Conservation (phyloP, 2,329 filamentous ascomycete species). For the Spiromastix sp. region DNA sequence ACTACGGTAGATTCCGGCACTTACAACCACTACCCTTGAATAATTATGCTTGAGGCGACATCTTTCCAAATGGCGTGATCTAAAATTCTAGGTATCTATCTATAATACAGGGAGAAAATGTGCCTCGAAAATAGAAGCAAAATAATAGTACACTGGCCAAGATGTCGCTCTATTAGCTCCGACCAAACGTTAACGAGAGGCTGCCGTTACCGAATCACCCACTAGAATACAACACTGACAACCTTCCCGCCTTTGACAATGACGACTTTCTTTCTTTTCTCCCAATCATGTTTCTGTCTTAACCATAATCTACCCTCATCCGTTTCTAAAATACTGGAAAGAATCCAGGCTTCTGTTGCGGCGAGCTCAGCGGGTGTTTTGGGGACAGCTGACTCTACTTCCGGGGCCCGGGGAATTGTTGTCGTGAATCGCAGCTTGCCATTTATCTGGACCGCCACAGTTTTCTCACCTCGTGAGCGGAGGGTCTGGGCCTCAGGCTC, state of each 20-base stretch:
- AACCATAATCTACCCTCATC: conserved; percentile 51
- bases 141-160: too few relatives aligned
- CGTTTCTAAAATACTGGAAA: conserved; percentile 50
- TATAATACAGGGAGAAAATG: too few relatives aligned
- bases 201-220: too few relatives aligned
- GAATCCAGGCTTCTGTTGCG: conserved; percentile 49
- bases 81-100: too few relatives aligned
- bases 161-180: too few relatives aligned
- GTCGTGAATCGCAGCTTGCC: conserved; percentile 63
- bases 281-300: conserved; percentile 38
- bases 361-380: not conserved
- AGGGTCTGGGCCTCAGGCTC: conserved; percentile 29
- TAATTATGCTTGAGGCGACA: too few relatives aligned
- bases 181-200: too few relatives aligned
- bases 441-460: conserved; percentile 62
- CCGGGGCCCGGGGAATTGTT: conserved; percentile 47
- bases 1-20: too few relatives aligned
- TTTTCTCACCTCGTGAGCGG: conserved; percentile 41
- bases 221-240: conserved; percentile 60
- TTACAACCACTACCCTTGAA: too few relatives aligned
- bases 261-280: conserved; percentile 52
- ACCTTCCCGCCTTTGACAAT: conserved; percentile 57
- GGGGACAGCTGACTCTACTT: conserved; percentile 18
- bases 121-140: too few relatives aligned
- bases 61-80: too few relatives aligned